Base-by-base conservation (phyloP, 2,329 filamentous ascomycete genomes). In the Lasiodiplodia hormozganensis region DNA sequence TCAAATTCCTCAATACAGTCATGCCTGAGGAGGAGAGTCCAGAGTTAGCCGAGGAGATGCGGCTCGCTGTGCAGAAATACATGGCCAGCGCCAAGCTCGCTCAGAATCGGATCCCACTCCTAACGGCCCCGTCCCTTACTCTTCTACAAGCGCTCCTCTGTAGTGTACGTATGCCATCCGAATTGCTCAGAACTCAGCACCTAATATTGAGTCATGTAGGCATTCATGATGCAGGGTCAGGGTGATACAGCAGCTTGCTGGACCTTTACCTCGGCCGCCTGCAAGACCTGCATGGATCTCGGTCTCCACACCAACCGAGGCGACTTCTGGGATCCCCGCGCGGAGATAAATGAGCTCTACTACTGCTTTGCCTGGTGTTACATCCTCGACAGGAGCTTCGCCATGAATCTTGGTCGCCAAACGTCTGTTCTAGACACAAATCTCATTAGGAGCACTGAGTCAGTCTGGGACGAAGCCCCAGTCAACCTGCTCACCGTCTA, bases 241-340 rank as follows among this genome's bases (percentile, higher is more conserved):
- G 76, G 76, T 1, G 77, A 78, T 21, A 73, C 76, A 5, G 70
- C 71, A 31, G 73, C 72, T 21, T 77, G 75, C 57, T 78, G 75
- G 76, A 72, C 73, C 28, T 72, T 78, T 6, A 77, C 72, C 10
- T 72, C 76, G 11, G 71, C 76, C 52, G 76, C 76, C 21, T 77
- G 75, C 31, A 74, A 74, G 25, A 75, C 73, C 1, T 73, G 76
- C 3, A 72, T 77, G 43, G 75, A 74, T 7, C 73, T 78, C 14
- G 76, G 76, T 7, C 76, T 77, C 49, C 75, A 64, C 47, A 25
- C 31, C 0, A 71, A 75, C 7, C 67, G 57, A 4, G 51, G 51
- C 40, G 34, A 65, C 21, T 65, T 64, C 21, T 64, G 21, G 11
- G 38, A 64, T n/a, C 43, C 23, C 3, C 40, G 38, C 10, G 28